phyloP scores from a whole-genome alignment of 2,329 filamentous ascomycete genomes.

The Penicillium italicum region DNA sequence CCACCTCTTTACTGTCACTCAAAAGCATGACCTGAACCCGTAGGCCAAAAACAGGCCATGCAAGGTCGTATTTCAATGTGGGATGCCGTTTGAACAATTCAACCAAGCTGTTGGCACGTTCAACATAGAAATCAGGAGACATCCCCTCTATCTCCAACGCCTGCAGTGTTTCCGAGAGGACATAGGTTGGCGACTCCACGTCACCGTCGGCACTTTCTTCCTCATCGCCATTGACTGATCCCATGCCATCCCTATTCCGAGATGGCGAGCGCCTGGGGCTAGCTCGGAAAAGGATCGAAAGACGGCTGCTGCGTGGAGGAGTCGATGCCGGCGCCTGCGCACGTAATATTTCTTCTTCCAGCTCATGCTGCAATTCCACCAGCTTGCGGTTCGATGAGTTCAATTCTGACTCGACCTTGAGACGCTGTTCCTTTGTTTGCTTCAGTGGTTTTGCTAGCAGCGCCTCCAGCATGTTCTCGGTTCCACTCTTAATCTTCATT shows the following conservation, averaged over 20 bases:
- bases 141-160: slow-evolving; percentile 84
- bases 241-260: slow-evolving; percentile 26
- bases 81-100: slow-evolving; percentile 92
- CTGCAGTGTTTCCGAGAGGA: slow-evolving; percentile 83
- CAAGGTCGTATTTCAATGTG: slow-evolving; percentile 91
- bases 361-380: slow-evolving; percentile 55
- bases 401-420: slow-evolving; percentile 79
- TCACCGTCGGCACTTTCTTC: slow-evolving; percentile 60
- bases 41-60: slow-evolving; percentile 91
- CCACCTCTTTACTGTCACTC: slow-evolving; percentile 91
- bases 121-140: slow-evolving; percentile 91
- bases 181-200: slow-evolving; percentile 84
- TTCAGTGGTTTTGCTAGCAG: slow-evolving; percentile 93
- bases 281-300: slow-evolving; percentile 57
- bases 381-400: slow-evolving; percentile 77
- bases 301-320: slow-evolving; percentile 47
- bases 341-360: slow-evolving; percentile 59
- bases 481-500: slow-evolving; percentile 95
- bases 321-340: slow-evolving; percentile 54
- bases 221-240: slow-evolving; percentile 37
- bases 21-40: slow-evolving; percentile 94
- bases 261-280: slow-evolving; percentile 54
- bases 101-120: slow-evolving; percentile 86
- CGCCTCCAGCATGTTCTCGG: slow-evolving; percentile 95
- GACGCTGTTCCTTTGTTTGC: slow-evolving; percentile 81